These are phyloP conservation scores for Dissoconium aciculare DNA, from an alignment of 2,329 filamentous ascomycete species.

Conservation along the genomic window DNA sequence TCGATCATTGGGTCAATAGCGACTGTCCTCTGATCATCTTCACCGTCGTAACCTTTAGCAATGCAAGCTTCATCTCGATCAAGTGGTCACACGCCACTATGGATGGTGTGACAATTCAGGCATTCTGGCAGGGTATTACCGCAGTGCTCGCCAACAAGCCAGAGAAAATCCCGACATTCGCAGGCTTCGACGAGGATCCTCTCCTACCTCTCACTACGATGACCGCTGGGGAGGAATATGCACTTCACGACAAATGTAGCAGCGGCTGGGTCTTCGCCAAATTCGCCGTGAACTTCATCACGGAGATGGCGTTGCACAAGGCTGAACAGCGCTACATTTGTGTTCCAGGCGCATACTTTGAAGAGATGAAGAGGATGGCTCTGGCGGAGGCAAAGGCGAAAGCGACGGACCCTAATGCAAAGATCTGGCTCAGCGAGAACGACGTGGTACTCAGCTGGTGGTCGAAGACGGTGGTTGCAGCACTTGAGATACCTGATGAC, in stretches of 20 bases:
- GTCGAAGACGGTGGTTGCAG: not conserved
- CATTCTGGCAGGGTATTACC: conserved; percentile 1
- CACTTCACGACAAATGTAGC: not conserved
- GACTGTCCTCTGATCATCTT: conserved; percentile 1
- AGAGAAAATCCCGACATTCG: conserved; percentile 1
- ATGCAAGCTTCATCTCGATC: conserved; percentile 1
- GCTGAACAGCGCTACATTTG: not conserved
- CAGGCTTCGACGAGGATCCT: not conserved
- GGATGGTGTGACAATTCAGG: conserved; percentile 1
- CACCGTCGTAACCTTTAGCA: not conserved
- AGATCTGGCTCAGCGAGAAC: not conserved
- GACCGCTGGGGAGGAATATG: not conserved
- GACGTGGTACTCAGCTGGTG: not conserved
- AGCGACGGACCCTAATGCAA: not conserved
- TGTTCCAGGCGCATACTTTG: not conserved
- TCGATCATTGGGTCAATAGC: conserved; percentile 1
- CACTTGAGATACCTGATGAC: not conserved
- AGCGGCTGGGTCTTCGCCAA: not conserved
- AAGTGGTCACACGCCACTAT: conserved; percentile 1
- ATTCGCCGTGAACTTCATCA: not conserved
- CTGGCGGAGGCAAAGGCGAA: not conserved
- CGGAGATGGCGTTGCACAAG: not conserved
- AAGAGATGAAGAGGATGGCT: not conserved
- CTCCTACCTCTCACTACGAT: not conserved
- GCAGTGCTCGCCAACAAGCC: conserved; percentile 1